Conservation (phyloP, 2,329 filamentous ascomycete species). For the Cryphonectria japonica region DNA sequence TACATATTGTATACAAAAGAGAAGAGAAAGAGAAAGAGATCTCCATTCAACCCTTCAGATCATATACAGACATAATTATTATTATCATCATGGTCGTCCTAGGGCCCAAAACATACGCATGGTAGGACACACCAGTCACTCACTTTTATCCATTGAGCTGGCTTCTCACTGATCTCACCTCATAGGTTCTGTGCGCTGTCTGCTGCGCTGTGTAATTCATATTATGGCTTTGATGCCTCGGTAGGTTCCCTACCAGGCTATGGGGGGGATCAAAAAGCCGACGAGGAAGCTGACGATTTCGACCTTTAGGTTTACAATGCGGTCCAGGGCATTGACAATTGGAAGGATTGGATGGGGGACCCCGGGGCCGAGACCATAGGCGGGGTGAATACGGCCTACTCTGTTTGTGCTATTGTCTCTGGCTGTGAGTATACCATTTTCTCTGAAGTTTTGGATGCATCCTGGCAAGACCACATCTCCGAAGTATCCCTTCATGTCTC, state of each 20-base stretch:
- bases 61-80: neutral
- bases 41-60: neutral
- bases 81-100: slow-evolving; percentile 21
- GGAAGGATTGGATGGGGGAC: slow-evolving; percentile 65
- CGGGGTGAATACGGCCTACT: slow-evolving; percentile 69
- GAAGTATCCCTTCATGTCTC: neutral
- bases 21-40: neutral
- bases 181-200: slow-evolving; percentile 68
- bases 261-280: neutral
- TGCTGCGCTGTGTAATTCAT: slow-evolving; percentile 74
- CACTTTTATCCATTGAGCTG: neutral
- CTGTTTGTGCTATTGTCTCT: slow-evolving; percentile 69
- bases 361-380: slow-evolving; percentile 46
- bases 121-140: slow-evolving; percentile 12
- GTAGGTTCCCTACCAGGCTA: slow-evolving; percentile 34
- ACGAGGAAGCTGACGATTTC: neutral
- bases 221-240: slow-evolving; percentile 75
- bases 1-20: neutral
- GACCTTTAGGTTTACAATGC: slow-evolving; percentile 64
- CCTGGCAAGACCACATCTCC: neutral
- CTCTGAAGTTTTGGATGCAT: neutral
- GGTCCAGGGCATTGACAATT: slow-evolving; percentile 69
- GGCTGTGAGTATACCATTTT: slow-evolving; percentile 51
- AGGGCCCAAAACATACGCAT: slow-evolving; percentile 26
- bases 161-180: neutral